phyloP scores from a whole-genome alignment of 139 green algal species.

The Micractinium sp. region DNA sequence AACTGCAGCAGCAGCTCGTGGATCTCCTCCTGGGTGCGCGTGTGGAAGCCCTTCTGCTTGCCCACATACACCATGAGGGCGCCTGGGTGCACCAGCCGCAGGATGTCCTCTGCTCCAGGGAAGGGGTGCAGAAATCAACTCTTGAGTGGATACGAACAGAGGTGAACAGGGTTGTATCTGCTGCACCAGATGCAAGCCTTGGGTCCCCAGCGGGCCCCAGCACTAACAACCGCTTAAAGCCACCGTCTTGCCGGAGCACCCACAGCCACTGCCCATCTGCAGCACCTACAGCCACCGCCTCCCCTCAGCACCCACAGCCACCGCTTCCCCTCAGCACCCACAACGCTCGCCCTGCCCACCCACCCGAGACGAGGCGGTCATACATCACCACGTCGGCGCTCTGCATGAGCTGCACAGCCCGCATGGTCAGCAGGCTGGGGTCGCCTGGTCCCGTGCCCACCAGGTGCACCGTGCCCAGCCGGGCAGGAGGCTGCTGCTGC shows the following conservation, averaged over 20 bases:
- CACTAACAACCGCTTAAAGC: no score
- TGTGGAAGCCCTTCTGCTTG: slow-evolving; percentile 95
- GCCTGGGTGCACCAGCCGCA: slow-evolving; percentile 73
- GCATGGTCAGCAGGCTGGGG: slow-evolving; percentile 92
- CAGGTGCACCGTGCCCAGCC: slow-evolving; percentile 83
- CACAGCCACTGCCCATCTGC: no score
- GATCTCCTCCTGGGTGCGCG: slow-evolving; percentile 92
- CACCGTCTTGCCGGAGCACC: no score
- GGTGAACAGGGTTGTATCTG: no score
- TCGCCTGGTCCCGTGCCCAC: slow-evolving; percentile 97
- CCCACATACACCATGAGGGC: slow-evolving; percentile 97
- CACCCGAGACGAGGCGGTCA: slow-evolving; percentile 63
- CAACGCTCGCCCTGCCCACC: not conserved
- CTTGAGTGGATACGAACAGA: not conserved
- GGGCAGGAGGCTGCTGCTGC: not conserved
- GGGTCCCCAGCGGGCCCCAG: no score
- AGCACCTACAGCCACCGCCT: no score
- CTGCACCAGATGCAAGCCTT: no score
- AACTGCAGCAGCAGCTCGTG: slow-evolving; percentile 93
- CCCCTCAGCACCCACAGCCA: no score
- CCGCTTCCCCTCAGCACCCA: no score
- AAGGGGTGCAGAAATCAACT: no score
- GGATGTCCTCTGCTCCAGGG: slow-evolving; percentile 81
- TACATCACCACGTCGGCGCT: slow-evolving; percentile 97
- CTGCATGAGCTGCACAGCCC: slow-evolving; percentile 90